Evolutionary conservation across 2,329 filamentous ascomycete genomes (phyloP), one percentile per base, ranked within the genome.

Genomic region (Calonectria hongkongensis): DNA sequence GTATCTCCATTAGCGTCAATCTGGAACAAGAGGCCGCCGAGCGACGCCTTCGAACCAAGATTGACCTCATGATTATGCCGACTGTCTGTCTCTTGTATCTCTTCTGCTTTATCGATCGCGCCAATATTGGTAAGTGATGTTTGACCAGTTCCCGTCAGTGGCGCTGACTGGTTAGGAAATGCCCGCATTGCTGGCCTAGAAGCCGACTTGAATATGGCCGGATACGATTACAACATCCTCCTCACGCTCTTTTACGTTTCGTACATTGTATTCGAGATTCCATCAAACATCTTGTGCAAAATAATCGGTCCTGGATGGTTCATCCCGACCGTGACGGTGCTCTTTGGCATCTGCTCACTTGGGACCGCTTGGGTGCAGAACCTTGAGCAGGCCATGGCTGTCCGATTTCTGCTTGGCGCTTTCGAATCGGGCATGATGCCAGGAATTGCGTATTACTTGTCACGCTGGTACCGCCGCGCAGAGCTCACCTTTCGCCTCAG

Each of bases 61-160:
- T 56, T 56, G 64, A 66, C 28, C 56, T 25, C 36, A 66, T 66
- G 64, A 41, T 66, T 5, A 66, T 66, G 64, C 64, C 64, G 8
- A 66, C 33, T 7, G 50, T 66, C 18, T 51, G 48, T 12, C 27
- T 58, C 15, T 45, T 48, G 48, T 51, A 72, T 10, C 41, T 68
- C 3, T 68, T 94, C 77, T 93, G 92, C 83, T 94, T 93, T 82
- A 93, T 94, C 74, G 92, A 94, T 78, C 87, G 92, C 15, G 91
- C 92, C 21, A 94, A 94, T 77, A 92, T 94, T 51, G 92, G 92
- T 91, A 48, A 33, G 15, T 27, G 18, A 10, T 25, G 15, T 18
- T 1, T 25, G 33, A 36, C 12, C 10, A 13, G 12, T 12, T 9
- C 10, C 30, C 12, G 33, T 36, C 33, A 36, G 10, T 36, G 33